Conservation (phyloP, 176 grass and related monocot species). For the Panicum miliaceum region DNA sequence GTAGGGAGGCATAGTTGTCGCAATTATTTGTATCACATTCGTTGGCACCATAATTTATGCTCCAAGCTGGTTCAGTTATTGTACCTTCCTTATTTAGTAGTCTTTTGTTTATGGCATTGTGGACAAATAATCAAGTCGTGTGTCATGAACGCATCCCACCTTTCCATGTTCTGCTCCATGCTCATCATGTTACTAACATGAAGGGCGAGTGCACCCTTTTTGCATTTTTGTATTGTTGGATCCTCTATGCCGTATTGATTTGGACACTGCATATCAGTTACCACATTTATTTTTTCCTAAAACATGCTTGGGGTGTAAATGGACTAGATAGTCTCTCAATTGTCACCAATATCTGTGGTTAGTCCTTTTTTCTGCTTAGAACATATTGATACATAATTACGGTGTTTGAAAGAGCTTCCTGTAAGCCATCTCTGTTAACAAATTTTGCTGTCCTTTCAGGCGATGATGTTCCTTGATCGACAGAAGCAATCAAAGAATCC, state of each 20-base stretch:
- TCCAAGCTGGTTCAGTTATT: background rate
- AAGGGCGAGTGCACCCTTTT: background rate
- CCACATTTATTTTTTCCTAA: conserved; percentile 2
- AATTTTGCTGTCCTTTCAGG: conserved; percentile 57
- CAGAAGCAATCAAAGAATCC: conserved; percentile 76
- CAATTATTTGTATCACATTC: conserved; percentile 10
- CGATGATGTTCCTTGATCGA: conserved; percentile 75
- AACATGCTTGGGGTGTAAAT: background rate
- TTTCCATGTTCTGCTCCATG: conserved; percentile 21
- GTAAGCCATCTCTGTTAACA: conserved; percentile 14
- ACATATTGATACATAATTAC: background rate
- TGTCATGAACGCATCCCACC: background rate
- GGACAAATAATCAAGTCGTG: background rate
- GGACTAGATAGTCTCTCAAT: background rate
- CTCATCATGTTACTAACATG: background rate
- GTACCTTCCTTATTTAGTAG: conserved; percentile 25
- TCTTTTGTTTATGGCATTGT: background rate
- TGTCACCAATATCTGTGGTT: conserved; percentile 23
- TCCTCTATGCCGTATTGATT: background rate
- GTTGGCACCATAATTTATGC: conserved; percentile 11
- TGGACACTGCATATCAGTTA: conserved; percentile 28
- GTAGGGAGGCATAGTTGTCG: background rate
- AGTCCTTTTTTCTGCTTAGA: conserved; percentile 1
- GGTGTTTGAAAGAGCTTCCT: conserved; percentile 16
- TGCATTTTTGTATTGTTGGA: conserved; percentile 2